phyloP scores from a whole-genome alignment of 2,329 filamentous ascomycete genomes.

The Penicillium sp. region DNA sequence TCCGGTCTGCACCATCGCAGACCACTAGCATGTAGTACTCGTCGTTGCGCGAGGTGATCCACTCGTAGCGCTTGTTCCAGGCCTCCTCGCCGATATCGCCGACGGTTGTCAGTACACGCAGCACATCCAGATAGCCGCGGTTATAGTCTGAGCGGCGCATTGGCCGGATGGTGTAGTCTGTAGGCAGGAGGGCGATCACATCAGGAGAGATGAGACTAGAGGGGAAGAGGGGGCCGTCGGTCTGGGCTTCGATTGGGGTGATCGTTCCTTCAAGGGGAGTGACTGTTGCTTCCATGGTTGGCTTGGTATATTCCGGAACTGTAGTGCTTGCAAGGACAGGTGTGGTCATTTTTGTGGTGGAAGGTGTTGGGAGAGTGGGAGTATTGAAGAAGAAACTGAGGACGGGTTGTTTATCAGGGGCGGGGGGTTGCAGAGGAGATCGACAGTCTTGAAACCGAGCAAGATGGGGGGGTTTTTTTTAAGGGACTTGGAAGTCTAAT shows the following conservation, averaged over 20 bases:
- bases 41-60: conserved; percentile 70
- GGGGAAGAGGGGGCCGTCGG: conserved; percentile 68
- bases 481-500: not conserved
- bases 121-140: conserved; percentile 82
- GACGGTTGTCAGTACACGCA: conserved; percentile 88
- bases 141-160: conserved; percentile 75
- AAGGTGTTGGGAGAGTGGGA: conserved; percentile 1
- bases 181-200: conserved; percentile 70
- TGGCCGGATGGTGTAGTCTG: conserved; percentile 79
- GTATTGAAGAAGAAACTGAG: not conserved
- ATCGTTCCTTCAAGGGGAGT: conserved; percentile 26
- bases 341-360: conserved; percentile 19
- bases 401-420: conserved; percentile 9
- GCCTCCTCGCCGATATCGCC: conserved; percentile 75
- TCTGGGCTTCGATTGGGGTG: not conserved
- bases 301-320: conserved; percentile 16
- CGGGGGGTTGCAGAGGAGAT: not conserved
- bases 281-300: conserved; percentile 21
- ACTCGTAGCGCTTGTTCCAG: conserved; percentile 78
- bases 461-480: not conserved
- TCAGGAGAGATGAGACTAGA: conserved; percentile 72
- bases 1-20: conserved; percentile 65
- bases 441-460: not conserved
- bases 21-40: conserved; percentile 87
- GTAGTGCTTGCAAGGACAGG: conserved; percentile 17